Conservation (phyloP, 495 filamentous ascomycete genomes). For the Xylaria curta region DNA sequence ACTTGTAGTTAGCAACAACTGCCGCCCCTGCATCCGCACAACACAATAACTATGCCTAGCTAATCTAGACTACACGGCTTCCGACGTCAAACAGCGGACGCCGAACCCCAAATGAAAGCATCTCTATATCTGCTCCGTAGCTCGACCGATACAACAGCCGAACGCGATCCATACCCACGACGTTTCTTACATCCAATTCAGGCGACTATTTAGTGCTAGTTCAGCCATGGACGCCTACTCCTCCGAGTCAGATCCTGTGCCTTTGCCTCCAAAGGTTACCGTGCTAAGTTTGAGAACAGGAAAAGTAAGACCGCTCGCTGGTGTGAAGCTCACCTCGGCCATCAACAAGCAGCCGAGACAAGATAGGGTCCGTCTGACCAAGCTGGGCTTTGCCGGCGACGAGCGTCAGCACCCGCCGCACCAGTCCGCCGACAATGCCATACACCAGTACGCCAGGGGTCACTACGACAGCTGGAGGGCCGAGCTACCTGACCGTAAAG, state of each 20-base stretch:
- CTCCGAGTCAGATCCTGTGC: slow-evolving; percentile 59
- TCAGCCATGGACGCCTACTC: slow-evolving; percentile 50
- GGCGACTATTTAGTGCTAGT: not conserved
- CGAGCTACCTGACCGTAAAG: slow-evolving; percentile 38
- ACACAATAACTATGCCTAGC: too few species aligned
- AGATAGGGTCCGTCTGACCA: slow-evolving; percentile 40
- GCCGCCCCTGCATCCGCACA: too few species aligned
- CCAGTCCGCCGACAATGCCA: slow-evolving; percentile 50
- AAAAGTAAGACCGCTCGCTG: slow-evolving; percentile 45
- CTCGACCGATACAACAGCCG: not conserved
- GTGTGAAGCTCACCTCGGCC: slow-evolving; percentile 43
- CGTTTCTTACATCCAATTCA: not conserved
- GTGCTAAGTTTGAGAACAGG: slow-evolving; percentile 50
- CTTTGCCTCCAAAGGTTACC: slow-evolving; percentile 57
- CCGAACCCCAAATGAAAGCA: not conserved
- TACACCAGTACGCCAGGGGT: slow-evolving; percentile 51
- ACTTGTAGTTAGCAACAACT: too few species aligned
- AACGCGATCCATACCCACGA: not conserved
- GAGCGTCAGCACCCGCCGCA: slow-evolving; percentile 52
- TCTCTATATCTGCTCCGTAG: not conserved
- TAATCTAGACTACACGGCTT: not conserved
- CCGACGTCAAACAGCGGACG: not conserved
- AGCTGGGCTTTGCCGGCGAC: slow-evolving; percentile 46
- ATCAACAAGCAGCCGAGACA: slow-evolving; percentile 51
- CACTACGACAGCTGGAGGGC: slow-evolving; percentile 51